Base-by-base conservation (phyloP, 2,329 filamentous ascomycete genomes). In the Dactylellina sp. region DNA sequence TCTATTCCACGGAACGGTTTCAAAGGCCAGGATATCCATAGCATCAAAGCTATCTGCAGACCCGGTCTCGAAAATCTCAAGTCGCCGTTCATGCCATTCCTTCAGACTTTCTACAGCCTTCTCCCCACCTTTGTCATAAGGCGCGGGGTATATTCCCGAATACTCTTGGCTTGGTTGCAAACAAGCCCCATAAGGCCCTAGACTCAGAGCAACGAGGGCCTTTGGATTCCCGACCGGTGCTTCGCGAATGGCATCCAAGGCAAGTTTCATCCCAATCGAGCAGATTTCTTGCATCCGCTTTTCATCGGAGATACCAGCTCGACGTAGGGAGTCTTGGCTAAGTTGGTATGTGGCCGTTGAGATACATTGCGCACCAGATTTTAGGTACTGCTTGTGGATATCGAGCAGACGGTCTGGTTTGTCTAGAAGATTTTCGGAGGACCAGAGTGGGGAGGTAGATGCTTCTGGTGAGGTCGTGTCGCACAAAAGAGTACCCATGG, bases 381-480 rank as follows among this genome's bases (percentile, higher is more conserved):
- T 44, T 5, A 72, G 32, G 56, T 72, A 72, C 42, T 35, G 59
- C 11, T 40, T 44, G 16, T 72, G 68, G 35, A 64, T 46, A 16
- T 63, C 53, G 25, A 59, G 42, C 16, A 72, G 40, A 2, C 68
- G 60, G 18, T 16, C n/a, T 25, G 59, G 60, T 7, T 65, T 64
- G 7, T 22, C n/a, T 7, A 64, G 47, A 18, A 72, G 59, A 42
- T 72, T 59, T 25, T 44, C 49, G 11, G 68, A 56, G 22, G 53
- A 46, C 60, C 59, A 64, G 22, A 64, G 18, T 20, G 66, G 60
- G 7, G 66, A 72, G 28, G 44, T 64, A 18, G 66, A 60, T 22
- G 66, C 57, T 50, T 71, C 66, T 53, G 66, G 66, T 9, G 66
- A 72, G n/a, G 60, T 64, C 5, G 68, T 72, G 53, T 72, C 68